phyloP scores from a whole-genome alignment of 2,329 filamentous ascomycete species.

The Sporothrix globosa region DNA sequence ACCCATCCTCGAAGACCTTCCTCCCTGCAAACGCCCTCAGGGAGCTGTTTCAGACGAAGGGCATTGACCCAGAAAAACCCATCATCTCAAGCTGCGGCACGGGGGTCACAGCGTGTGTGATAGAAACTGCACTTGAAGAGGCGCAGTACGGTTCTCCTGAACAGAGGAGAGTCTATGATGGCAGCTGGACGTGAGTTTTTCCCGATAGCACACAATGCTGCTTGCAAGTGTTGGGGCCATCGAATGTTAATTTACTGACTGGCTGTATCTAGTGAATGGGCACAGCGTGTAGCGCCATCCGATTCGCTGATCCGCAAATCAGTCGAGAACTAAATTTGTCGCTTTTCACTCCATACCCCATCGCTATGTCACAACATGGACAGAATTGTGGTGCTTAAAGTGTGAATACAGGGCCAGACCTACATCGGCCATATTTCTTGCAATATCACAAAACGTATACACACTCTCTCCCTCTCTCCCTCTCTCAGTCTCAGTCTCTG shows the following conservation, averaged over 20 bases:
- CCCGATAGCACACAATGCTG: not conserved
- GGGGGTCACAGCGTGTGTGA: constrained; percentile 87
- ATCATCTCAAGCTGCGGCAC: constrained; percentile 91
- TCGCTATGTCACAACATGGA: not conserved
- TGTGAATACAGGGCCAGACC: no score
- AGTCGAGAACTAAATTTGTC: not conserved
- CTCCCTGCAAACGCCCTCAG: constrained; percentile 71
- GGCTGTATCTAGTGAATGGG: constrained; percentile 34
- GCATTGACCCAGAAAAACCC: constrained; percentile 75
- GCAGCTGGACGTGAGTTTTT: constrained; percentile 88
- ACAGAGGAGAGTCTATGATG: constrained; percentile 82
- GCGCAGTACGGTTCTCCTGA: constrained; percentile 71
- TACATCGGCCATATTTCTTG: no score
- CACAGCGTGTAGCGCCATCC: constrained; percentile 35
- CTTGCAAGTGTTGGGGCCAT: not conserved
- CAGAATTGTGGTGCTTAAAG: no score
- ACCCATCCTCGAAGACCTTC: constrained; percentile 80
- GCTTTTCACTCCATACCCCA: not conserved
- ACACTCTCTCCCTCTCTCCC: no score
- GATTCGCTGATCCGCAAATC: constrained; percentile 35
- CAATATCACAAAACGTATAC: no score
- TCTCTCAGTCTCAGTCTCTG: no score
- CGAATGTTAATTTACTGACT: not conserved
- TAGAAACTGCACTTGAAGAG: constrained; percentile 83
- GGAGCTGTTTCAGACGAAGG: constrained; percentile 76